Evolutionary conservation across 805 yeast genomes (phyloP).

Genomic region (Lipomyces sp.): DNA sequence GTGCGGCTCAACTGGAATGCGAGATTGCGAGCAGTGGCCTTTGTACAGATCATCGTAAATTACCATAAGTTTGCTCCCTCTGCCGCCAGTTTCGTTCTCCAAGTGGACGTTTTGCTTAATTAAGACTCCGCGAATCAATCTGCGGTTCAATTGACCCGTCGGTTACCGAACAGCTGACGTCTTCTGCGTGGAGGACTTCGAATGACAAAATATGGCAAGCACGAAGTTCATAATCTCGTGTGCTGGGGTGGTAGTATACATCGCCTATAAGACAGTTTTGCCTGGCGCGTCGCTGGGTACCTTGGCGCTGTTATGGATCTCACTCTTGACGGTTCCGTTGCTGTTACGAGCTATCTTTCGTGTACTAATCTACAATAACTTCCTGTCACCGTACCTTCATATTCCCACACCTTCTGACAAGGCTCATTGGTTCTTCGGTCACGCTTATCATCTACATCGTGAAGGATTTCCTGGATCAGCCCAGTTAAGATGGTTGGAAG

Average conservation of each 20-base stretch:
- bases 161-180: background rate
- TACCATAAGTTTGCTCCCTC: background rate
- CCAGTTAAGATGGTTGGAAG: constrained; percentile 24
- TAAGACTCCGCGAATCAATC: background rate
- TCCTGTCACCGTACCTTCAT: constrained; percentile 24
- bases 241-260: constrained; percentile 26
- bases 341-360: constrained; percentile 8
- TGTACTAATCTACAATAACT: constrained; percentile 15
- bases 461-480: constrained; percentile 12
- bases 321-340: constrained; percentile 6
- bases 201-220: constrained; percentile 10
- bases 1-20: background rate
- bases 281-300: constrained; percentile 13
- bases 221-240: constrained; percentile 16
- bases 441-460: background rate
- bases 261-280: constrained; percentile 11
- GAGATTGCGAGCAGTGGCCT: background rate
- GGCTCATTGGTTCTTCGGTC: constrained; percentile 32
- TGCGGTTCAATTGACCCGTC: background rate
- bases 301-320: constrained; percentile 15
- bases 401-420: constrained; percentile 21
- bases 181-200: background rate
- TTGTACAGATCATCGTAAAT: background rate
- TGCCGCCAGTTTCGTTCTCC: background rate
- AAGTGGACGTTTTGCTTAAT: background rate